Evolutionary conservation across 495 filamentous ascomycete genomes (phyloP).

Genomic region (Penicillium roqueforti): DNA sequence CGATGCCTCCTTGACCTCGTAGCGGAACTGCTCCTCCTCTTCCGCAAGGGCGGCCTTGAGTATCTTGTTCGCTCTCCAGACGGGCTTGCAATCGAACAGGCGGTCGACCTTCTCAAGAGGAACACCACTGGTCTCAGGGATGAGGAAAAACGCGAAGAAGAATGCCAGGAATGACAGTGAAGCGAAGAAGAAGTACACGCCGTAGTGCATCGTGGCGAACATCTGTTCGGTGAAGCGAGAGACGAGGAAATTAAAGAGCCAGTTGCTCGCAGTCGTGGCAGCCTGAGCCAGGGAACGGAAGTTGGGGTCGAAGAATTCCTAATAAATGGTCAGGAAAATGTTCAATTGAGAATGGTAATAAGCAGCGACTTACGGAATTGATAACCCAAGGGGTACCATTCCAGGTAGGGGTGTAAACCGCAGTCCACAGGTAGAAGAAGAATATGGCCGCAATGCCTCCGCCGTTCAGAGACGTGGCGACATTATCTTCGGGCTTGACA

Average conservation of each 20-base stretch:
- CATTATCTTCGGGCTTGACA: slow-evolving; percentile 46
- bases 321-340: not conserved
- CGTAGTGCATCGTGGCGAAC: slow-evolving; percentile 64
- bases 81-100: slow-evolving; percentile 54
- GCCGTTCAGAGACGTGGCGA: slow-evolving; percentile 36
- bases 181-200: slow-evolving; percentile 76
- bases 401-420: slow-evolving; percentile 70
- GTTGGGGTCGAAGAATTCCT: slow-evolving; percentile 59
- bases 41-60: slow-evolving; percentile 25
- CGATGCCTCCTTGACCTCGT: slow-evolving; percentile 28
- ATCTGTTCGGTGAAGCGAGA: slow-evolving; percentile 69
- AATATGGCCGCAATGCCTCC: slow-evolving; percentile 65
- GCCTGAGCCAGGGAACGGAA: slow-evolving; percentile 65
- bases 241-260: slow-evolving; percentile 74
- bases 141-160: slow-evolving; percentile 61
- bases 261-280: slow-evolving; percentile 63
- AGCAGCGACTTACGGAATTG: slow-evolving; percentile 39
- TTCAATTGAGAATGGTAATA: not conserved
- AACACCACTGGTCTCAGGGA: slow-evolving; percentile 62
- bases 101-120: slow-evolving; percentile 48
- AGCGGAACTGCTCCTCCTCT: slow-evolving; percentile 36
- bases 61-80: slow-evolving; percentile 49
- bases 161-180: slow-evolving; percentile 61
- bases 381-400: slow-evolving; percentile 66
- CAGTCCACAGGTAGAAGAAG: slow-evolving; percentile 77